Conservation (phyloP, 345 rosid species). For the Anacardium occidentale region DNA sequence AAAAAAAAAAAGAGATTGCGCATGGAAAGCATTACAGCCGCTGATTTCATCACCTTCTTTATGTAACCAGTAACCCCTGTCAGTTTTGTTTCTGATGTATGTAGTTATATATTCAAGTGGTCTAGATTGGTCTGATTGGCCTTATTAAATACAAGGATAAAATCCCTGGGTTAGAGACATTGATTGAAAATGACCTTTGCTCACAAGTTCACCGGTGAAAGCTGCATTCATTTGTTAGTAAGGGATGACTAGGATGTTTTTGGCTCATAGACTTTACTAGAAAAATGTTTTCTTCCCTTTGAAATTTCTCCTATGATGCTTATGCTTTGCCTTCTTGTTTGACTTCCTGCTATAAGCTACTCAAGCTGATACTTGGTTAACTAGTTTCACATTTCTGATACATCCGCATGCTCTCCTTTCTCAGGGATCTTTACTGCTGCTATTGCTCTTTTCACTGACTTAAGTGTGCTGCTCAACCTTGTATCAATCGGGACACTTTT, state of each 20-base stretch:
- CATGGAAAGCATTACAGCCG: slow-evolving; percentile 23
- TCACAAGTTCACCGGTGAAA: slow-evolving; percentile 14
- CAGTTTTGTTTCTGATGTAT: not conserved
- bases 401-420: not conserved
- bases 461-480: slow-evolving; percentile 66
- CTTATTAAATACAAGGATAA: not conserved
- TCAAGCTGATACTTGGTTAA: not conserved
- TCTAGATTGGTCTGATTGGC: slow-evolving; percentile 10
- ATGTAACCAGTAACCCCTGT: not conserved
- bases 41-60: slow-evolving; percentile 9
- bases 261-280: not conserved
- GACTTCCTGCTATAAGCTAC: not conserved
- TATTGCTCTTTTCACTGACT: slow-evolving; percentile 76
- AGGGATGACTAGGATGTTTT: slow-evolving; percentile 19
- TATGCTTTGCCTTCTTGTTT: not conserved
- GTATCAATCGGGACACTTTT: slow-evolving; percentile 92
- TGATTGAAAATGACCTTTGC: slow-evolving; percentile 27
- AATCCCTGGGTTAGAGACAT: not conserved
- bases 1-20: too few species aligned
- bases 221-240: slow-evolving; percentile 1
- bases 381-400: not conserved
- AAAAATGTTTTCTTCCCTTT: not conserved
- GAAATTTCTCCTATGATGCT: not conserved
- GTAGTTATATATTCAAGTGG: not conserved
- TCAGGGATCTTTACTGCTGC: slow-evolving; percentile 85